A percentile compares a stretch with the other conserved stretches of the same genome.
These are phyloP conservation scores for Apiospora kogelbergensis DNA, from an alignment of 2,329 filamentous ascomycete species.

Conservation along the genomic window DNA sequence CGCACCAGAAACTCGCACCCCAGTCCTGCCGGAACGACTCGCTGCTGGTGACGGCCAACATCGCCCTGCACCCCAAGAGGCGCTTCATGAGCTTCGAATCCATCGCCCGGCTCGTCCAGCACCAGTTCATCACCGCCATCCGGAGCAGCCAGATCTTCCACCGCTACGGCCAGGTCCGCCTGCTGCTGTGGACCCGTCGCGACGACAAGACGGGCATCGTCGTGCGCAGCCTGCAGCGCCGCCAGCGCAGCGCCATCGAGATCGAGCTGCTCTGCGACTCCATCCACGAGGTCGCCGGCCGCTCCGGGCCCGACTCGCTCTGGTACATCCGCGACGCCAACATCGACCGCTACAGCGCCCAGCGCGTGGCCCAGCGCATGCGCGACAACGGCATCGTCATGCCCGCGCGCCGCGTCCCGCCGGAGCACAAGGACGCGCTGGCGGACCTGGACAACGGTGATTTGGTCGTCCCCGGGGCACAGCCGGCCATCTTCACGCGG, in stretches of 20 bases:
- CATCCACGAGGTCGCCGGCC: constrained; percentile 56
- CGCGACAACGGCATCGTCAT: constrained; percentile 37
- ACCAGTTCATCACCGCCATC: constrained; percentile 62
- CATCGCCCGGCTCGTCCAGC: constrained; percentile 56
- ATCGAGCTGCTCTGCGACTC: constrained; percentile 61
- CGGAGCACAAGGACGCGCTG: constrained; percentile 36
- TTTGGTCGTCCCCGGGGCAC: constrained; percentile 14
- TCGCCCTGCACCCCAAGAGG: constrained; percentile 54
- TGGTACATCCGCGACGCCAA: constrained; percentile 42
- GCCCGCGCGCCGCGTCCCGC: constrained; percentile 45
- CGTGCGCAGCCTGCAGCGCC: constrained; percentile 55
- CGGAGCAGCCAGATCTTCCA: constrained; percentile 64
- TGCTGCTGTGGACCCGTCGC: constrained; percentile 71
- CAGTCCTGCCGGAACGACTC: constrained; percentile 63
- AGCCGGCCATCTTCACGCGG: constrained; percentile 16
- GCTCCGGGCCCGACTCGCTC: constrained; percentile 26
- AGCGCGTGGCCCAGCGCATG: constrained; percentile 47
- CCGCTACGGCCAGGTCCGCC: constrained; percentile 74
- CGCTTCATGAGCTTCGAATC: constrained; percentile 54
- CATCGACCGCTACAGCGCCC: constrained; percentile 48
- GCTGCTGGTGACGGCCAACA: constrained; percentile 71
- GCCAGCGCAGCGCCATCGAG: constrained; percentile 58
- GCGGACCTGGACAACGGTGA: constrained; percentile 36
- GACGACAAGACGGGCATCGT: constrained; percentile 60
- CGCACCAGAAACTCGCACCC: constrained; percentile 50